These are phyloP conservation scores for Backusella liffmaniae DNA, from an alignment of 192 early-diverging fungal species.

Conservation along the genomic window DNA sequence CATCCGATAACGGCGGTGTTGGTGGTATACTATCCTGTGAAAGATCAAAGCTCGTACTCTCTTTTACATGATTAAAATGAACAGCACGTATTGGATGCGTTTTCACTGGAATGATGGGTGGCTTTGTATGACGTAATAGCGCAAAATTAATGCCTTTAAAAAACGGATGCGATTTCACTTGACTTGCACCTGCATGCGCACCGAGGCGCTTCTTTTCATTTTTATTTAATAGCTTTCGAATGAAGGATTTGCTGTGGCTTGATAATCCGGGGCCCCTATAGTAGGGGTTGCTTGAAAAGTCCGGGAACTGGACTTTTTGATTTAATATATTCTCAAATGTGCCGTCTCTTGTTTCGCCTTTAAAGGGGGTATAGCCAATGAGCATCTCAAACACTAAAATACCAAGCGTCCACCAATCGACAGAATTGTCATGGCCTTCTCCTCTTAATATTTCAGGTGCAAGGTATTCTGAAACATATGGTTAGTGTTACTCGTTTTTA, in stretches of 20 bases:
- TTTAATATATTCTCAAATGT: constrained; percentile 79
- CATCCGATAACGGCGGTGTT: not conserved
- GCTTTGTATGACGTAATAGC: constrained; percentile 74
- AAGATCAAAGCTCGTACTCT: constrained; percentile 65
- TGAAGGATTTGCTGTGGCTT: constrained; percentile 64
- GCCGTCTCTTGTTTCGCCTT: constrained; percentile 55
- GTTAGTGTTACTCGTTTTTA: constrained; percentile 69
- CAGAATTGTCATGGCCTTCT: constrained; percentile 36
- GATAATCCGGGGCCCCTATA: constrained; percentile 15
- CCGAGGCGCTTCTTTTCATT: constrained; percentile 92
- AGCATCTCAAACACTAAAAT: constrained; percentile 74
- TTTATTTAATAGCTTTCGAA: constrained; percentile 85
- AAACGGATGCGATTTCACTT: constrained; percentile 90
- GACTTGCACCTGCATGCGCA: constrained; percentile 82
- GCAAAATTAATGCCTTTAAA: constrained; percentile 94
- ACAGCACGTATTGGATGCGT: constrained; percentile 30
- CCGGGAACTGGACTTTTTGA: constrained; percentile 76
- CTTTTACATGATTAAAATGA: constrained; percentile 64
- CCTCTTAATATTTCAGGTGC: constrained; percentile 42
- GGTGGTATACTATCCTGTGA: constrained; percentile 26
- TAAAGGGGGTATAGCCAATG: constrained; percentile 65
- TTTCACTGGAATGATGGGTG: constrained; percentile 76
- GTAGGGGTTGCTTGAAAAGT: constrained; percentile 9
- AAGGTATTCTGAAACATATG: constrained; percentile 21
- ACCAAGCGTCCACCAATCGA: constrained; percentile 78